Evolutionary conservation across 306 rosid genomes (phyloP), one percentile per base, ranked within the genome.

Genomic region (Mimosa pudica): DNA sequence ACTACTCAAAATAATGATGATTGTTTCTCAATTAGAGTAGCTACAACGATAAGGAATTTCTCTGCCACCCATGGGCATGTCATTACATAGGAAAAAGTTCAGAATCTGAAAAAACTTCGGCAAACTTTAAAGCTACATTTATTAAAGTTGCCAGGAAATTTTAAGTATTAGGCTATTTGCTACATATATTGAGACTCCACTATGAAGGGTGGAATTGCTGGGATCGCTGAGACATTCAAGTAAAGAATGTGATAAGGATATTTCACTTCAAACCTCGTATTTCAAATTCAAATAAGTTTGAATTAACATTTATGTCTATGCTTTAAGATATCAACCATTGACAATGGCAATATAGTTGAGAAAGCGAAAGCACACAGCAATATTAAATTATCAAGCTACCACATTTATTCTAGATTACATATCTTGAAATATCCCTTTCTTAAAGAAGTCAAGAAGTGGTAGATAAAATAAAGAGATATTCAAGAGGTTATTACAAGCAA

Each of bases 401-500:
- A 18, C 6, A 77, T 45, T 47, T 30, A 71, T 17, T 38, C 18
- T 64, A 72, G 10, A n/a, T 57, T 17, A 57, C 63, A 1, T 20
- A 20, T 58, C 35, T 58, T 47, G 58, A 81, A 24, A 69, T 47
- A 38, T 44, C 66, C 49, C 73, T 73, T 49, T 30, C 9, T 32
- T 18, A 74, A 71, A 84, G 51, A 24, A 32, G 2, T 30, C 35
- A 47, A 57, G 8, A 61, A 61, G 65, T 14, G 13, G 47, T 14
- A 41, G 41, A 17, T 6, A 33, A 18, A 42, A 16, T 46, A 46
- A 55, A 60, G 46, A 69, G 46, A 70, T 17, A 18, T n/a, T 7
- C 2, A 32, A 18, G 49, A 66, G 70, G 65, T 16, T 20, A 73
- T 58, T 61, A 33, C 62, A 71, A 67, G 79, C 71, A 86, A 74